phyloP scores from a whole-genome alignment of 2,329 filamentous ascomycete species.

The Aureobasidium sp. region DNA sequence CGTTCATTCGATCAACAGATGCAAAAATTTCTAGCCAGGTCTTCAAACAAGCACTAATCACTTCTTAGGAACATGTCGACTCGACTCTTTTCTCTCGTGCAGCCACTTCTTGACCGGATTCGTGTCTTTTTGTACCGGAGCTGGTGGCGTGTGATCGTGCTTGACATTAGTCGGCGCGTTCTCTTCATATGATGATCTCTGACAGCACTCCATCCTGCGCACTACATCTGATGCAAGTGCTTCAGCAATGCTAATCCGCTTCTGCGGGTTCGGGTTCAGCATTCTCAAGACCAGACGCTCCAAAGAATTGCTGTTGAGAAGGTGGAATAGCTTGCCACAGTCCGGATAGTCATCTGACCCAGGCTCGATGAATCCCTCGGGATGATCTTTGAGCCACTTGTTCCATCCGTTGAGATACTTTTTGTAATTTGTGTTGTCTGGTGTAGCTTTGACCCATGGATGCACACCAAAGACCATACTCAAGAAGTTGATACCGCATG shows the following conservation, averaged over 20 bases:
- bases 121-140: background rate
- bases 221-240: conserved; percentile 66
- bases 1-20: background rate
- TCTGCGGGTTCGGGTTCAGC: conserved; percentile 69
- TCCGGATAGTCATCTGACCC: conserved; percentile 50
- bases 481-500: conserved; percentile 74
- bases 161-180: background rate
- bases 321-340: conserved; percentile 57
- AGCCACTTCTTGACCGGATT: conserved; percentile 12
- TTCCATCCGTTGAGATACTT: conserved; percentile 61
- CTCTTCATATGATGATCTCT: conserved; percentile 5
- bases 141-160: conserved; percentile 7
- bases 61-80: background rate
- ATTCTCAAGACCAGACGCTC: conserved; percentile 69
- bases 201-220: conserved; percentile 68
- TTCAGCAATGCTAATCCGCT: conserved; percentile 62
- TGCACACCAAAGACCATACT: conserved; percentile 65
- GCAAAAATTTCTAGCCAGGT: background rate
- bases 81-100: conserved; percentile 6
- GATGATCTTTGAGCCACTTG: conserved; percentile 55
- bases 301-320: conserved; percentile 59
- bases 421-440: conserved; percentile 51
- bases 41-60: background rate
- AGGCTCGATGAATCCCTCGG: conserved; percentile 37
- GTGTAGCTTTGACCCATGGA: conserved; percentile 65